A percentile compares a stretch with the other conserved stretches of the same genome.
These are phyloP conservation scores for Punica granatum DNA, from an alignment of 345 rosid species.

Conservation along the genomic window DNA sequence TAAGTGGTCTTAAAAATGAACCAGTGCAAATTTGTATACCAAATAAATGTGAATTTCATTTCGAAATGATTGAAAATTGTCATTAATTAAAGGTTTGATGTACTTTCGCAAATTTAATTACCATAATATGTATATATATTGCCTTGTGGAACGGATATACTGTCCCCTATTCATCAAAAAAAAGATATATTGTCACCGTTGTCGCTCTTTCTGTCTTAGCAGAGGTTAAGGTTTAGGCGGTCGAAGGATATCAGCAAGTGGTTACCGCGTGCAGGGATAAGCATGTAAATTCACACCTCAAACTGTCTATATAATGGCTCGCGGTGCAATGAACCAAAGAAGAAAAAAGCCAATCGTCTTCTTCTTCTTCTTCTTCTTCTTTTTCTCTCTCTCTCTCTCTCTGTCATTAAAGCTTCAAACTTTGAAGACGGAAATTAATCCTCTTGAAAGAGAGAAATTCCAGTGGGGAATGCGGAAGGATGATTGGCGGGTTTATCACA, in stretches of 20 bases:
- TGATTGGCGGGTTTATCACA: conserved; percentile 18
- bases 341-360: background rate
- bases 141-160: too few relatives aligned
- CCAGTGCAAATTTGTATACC: too few relatives aligned
- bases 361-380: background rate
- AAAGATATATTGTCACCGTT: too few relatives aligned
- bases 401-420: background rate
- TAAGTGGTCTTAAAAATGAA: too few relatives aligned
- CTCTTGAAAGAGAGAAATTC: background rate
- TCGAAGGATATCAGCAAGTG: background rate
- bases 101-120: too few relatives aligned
- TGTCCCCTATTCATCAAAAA: too few relatives aligned
- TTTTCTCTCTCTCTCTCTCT: background rate
- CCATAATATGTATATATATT: too few relatives aligned
- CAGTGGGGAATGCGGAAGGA: conserved; percentile 43
- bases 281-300: background rate
- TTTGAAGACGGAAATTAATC: background rate
- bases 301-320: background rate
- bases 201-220: too few relatives aligned
- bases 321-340: background rate
- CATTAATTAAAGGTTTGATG: too few relatives aligned
- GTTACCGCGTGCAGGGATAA: background rate
- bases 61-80: too few relatives aligned
- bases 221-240: too few relatives aligned
- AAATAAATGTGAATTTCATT: too few relatives aligned